These are phyloP conservation scores for Symbiodinium natans DNA, from an alignment of 73 alveolate genomes.

Conservation along the genomic window DNA sequence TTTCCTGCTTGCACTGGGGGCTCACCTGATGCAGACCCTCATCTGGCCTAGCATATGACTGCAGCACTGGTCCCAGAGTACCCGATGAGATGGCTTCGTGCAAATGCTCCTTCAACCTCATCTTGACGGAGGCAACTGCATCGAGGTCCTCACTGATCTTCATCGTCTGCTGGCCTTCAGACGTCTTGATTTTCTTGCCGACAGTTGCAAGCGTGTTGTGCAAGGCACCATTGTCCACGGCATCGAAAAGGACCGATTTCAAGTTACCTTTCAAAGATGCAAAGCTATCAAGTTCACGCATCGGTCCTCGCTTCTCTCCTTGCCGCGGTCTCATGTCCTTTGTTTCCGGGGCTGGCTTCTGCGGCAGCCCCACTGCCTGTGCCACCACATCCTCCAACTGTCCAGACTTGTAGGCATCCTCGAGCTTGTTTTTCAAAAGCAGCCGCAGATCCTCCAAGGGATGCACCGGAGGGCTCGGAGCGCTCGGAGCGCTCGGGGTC, in stretches of 20 bases:
- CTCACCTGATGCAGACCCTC: neutral
- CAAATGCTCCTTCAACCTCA: neutral
- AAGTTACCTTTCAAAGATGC: neutral
- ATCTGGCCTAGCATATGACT: neutral
- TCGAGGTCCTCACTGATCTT: conserved; percentile 3
- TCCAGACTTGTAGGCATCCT: conserved; percentile 48
- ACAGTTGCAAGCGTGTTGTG: neutral
- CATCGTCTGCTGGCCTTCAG: neutral
- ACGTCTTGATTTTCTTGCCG: neutral
- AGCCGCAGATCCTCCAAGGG: conserved; percentile 29
- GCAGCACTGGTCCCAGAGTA: neutral
- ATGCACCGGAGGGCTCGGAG: neutral
- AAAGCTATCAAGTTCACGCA: neutral
- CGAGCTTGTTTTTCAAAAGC: conserved; percentile 23
- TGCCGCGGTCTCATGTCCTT: neutral
- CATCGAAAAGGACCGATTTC: neutral
- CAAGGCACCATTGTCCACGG: neutral
- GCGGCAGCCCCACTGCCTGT: conserved; percentile 22
- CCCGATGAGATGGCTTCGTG: neutral
- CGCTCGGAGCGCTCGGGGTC: neutral
- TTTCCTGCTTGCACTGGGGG: neutral
- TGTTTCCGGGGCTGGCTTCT: neutral
- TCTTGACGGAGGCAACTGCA: neutral
- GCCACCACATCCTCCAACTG: conserved; percentile 43
- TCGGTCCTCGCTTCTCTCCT: neutral